Evolutionary conservation across 306 rosid genomes (phyloP), one percentile per base, ranked within the genome.

Genomic region (Lotus japonicus): DNA sequence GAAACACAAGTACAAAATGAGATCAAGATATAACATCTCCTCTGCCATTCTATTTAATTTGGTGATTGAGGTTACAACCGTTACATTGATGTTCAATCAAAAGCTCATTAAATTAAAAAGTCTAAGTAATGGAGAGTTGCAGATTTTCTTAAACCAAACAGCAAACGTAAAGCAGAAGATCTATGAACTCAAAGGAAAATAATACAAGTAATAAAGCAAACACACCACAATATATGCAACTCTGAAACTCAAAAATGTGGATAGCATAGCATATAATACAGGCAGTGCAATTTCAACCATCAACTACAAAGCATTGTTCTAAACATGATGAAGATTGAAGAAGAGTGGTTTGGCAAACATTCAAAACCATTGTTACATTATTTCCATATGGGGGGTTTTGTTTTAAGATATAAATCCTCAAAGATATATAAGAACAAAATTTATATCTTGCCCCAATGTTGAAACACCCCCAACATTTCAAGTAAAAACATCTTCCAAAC

Each of bases 151-250:
- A 36, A 36, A 36, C 10, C 42, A 6, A 9, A 7, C 10, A 36
- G 42, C 6, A 6, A 36, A 9, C 42, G 2, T 36, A 7, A 36
- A 36, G 4, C 10, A 36, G 42, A 36, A 36, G 9, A 4, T 36
- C 42, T 9, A 10, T 36, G 42, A 36, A 36, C 42, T 9, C 42
- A 6, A 7, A 36, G 43, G 43, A 38, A 38, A 38, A 38, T 2
- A 38, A 38, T 38, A 38, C 43, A 64, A 17, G 13, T 17, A n/a
- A 28, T n/a, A 74, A 81, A 73, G 73, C 56, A 63, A 68, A 67
- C 73, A 36, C 35, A 68, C 64, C 53, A 62, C 26, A 28, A 26
- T 64, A 51, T 11, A 35, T 19, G 71, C 61, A 54, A 64, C 14
- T 31, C 11, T 9, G 2, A 38, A 9, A 9, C 43, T 8, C 11